Percentiles rank a stretch among this genome's conserved stretches.
Evolutionary conservation across 257 asterid genomes (phyloP).

Genomic region (Anisodus tanguticus): DNA sequence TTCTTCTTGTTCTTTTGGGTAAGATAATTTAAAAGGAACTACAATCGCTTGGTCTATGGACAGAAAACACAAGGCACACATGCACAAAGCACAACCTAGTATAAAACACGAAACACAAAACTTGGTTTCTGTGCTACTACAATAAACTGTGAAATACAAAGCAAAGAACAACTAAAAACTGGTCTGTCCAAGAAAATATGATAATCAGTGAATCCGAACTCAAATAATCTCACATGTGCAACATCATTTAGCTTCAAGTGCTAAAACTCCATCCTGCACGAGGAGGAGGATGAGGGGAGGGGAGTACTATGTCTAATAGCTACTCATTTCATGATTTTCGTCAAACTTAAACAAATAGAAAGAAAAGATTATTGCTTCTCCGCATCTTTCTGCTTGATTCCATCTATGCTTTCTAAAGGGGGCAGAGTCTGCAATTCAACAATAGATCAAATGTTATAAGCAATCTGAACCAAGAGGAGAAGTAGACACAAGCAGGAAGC

Average conservation of each 20-base stretch:
- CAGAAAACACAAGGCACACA: not conserved
- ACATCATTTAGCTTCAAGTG: not conserved
- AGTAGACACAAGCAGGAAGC: not conserved
- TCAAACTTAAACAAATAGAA: not conserved
- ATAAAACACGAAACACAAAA: not conserved
- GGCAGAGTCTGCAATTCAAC: conserved; percentile 50
- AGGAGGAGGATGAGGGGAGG: not conserved
- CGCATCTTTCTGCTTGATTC: conserved; percentile 35
- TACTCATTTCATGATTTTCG: not conserved
- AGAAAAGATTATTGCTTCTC: conserved; percentile 33
- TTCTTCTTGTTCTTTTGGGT: no score
- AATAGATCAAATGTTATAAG: not conserved
- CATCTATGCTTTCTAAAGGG: conserved; percentile 35
- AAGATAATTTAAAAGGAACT: no score
- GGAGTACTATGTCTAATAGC: not conserved
- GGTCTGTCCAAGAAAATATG: not conserved
- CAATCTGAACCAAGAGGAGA: not conserved
- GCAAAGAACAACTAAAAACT: conserved; percentile 1
- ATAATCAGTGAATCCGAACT: not conserved
- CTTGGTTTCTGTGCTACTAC: not conserved
- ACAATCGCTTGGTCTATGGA: not conserved
- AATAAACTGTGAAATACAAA: not conserved
- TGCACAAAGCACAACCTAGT: not conserved
- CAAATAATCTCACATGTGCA: not conserved
- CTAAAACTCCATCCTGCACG: not conserved